phyloP scores from a whole-genome alignment of 768 basidiomycete species.

The Jaapia argillacea region DNA sequence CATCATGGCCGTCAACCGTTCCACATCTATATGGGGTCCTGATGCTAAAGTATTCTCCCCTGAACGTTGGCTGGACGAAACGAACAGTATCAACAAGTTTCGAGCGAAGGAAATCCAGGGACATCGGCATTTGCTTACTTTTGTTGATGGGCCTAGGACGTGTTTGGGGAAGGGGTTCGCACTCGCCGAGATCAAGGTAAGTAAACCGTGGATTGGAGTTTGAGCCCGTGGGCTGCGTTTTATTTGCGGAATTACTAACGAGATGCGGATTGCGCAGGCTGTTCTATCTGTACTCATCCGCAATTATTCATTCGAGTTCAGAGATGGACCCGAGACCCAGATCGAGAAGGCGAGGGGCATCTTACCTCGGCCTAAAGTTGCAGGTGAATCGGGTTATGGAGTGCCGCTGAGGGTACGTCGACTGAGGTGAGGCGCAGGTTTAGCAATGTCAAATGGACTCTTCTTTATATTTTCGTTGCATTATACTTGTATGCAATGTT shows the following conservation, averaged over 20 bases:
- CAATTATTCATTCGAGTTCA: conserved; percentile 29
- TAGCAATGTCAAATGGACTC: too few relatives aligned
- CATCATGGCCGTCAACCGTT: conserved; percentile 28
- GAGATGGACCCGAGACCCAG: conserved; percentile 27
- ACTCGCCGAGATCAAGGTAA: conserved; percentile 3
- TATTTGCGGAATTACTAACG: neutral
- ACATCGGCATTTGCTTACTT: conserved; percentile 3
- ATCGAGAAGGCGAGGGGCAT: conserved; percentile 13
- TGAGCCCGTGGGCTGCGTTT: neutral
- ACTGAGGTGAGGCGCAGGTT: too few relatives aligned
- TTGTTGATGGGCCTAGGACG: conserved; percentile 3
- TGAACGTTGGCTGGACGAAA: conserved; percentile 14
- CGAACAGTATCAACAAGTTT: neutral
- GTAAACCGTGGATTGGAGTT: too few relatives aligned
- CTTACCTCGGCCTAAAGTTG: conserved; percentile 24
- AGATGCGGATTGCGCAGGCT: conserved; percentile 17
- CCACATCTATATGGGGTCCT: conserved; percentile 31
- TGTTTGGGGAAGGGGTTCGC: conserved; percentile 3
- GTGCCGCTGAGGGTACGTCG: conserved; percentile 23
- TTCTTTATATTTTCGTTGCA: too few relatives aligned
- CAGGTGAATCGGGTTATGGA: conserved; percentile 18
- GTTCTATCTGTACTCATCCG: conserved; percentile 34
- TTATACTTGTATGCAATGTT: too few relatives aligned
- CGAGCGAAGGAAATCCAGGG: neutral
- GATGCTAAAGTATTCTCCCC: conserved; percentile 35